Percentiles rank a stretch among this genome's conserved stretches.
These are phyloP conservation scores for Pisolithus marmoratus DNA, from an alignment of 768 basidiomycete species.

Conservation along the genomic window DNA sequence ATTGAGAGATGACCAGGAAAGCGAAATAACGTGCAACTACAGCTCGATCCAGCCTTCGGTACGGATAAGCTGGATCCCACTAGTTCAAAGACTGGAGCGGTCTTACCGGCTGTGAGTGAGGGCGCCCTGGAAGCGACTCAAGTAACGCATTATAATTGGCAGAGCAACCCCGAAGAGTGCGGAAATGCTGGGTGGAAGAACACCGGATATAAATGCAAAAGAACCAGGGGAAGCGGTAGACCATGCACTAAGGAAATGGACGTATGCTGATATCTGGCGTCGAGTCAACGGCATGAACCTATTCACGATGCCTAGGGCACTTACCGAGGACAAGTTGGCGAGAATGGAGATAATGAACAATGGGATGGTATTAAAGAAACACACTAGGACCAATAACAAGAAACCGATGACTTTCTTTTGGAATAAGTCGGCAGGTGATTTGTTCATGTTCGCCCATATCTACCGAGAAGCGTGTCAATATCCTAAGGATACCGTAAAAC, in stretches of 20 bases:
- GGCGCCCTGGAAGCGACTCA: conserved; percentile 65
- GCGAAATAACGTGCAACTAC: conserved; percentile 91
- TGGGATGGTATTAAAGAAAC: conserved; percentile 94
- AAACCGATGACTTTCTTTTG: conserved; percentile 75
- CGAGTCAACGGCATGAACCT: conserved; percentile 5
- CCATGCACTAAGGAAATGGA: conserved; percentile 76
- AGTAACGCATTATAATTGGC: conserved; percentile 85
- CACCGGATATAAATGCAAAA: conserved; percentile 87
- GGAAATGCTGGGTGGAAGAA: conserved; percentile 85
- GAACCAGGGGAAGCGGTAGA: conserved; percentile 49
- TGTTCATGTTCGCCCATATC: conserved; percentile 91
- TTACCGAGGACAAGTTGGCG: conserved; percentile 81
- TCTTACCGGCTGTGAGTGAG: conserved; percentile 26
- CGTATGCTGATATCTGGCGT: conserved; percentile 42
- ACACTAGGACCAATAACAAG: conserved; percentile 67
- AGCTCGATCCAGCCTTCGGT: conserved; percentile 76
- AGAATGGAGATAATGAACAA: conserved; percentile 85
- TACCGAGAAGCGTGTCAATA: conserved; percentile 18
- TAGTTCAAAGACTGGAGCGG: neutral
- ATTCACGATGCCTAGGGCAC: conserved; percentile 18
- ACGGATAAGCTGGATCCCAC: neutral
- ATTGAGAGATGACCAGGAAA: conserved; percentile 90
- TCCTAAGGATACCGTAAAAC: neutral
- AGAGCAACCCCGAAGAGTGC: conserved; percentile 87
- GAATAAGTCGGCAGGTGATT: conserved; percentile 57